Evolutionary conservation across 306 rosid genomes (phyloP).

Genomic region (Trifolium subterraneum): DNA sequence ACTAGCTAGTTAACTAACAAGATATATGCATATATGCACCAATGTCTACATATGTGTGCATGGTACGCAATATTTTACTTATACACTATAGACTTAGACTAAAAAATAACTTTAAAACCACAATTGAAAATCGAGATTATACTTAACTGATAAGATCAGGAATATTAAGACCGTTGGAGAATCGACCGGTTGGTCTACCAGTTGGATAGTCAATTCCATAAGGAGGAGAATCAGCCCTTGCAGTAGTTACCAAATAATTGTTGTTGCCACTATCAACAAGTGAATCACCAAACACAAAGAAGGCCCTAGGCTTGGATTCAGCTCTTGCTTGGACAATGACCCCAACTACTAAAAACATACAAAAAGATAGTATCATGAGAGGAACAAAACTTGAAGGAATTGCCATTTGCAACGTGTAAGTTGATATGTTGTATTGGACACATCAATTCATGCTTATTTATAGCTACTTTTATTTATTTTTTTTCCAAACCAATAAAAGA

Average conservation of each 20-base stretch:
- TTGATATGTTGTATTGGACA: neutral
- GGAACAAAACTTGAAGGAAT: slow-evolving; percentile 12
- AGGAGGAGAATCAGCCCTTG: slow-evolving; percentile 75
- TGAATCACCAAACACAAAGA: slow-evolving; percentile 75
- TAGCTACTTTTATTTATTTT: slow-evolving; percentile 8
- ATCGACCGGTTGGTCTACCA: slow-evolving; percentile 63
- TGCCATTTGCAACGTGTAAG: slow-evolving; percentile 6
- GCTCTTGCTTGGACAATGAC: slow-evolving; percentile 27
- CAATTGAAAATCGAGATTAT: neutral
- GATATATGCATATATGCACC: neutral
- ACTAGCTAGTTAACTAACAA: slow-evolving; percentile 4
- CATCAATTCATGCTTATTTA: slow-evolving; percentile 37
- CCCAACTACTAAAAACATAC: slow-evolving; percentile 27
- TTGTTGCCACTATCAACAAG: slow-evolving; percentile 75
- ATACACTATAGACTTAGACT: no score
- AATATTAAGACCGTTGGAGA: slow-evolving; percentile 74
- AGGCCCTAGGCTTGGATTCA: slow-evolving; percentile 49
- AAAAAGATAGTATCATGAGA: neutral
- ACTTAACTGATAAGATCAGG: slow-evolving; percentile 66
- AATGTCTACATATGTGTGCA: neutral
- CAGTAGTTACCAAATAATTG: slow-evolving; percentile 63
- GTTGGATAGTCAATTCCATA: slow-evolving; percentile 71
- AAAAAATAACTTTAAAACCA: neutral
- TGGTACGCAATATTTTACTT: no score
- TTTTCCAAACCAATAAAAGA: neutral